Evolutionary conservation across 2,329 filamentous ascomycete genomes (phyloP), one percentile per base, ranked within the genome.

Genomic region (Colletotrichum sansevieriae): DNA sequence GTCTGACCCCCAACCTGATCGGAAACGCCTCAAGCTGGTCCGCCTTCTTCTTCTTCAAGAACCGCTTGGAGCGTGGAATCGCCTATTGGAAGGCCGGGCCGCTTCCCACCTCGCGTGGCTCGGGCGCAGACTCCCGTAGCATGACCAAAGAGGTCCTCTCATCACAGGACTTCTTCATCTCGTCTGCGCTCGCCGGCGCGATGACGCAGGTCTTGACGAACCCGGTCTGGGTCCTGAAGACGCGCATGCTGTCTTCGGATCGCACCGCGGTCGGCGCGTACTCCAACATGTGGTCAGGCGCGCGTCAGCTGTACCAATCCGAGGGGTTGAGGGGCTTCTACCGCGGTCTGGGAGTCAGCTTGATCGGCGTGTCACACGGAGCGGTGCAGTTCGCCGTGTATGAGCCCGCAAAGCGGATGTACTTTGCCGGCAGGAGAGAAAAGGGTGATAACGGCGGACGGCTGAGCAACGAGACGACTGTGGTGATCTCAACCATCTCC

Each of bases 201-300:
- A 79, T 93, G 46, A 97, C 94, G 2, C 92, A 95, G 49, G 82
- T 93, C 35, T 85, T 95, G 72, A 98, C 96, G 35, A 98, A 98
- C 78, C 96, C 96, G 2, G 91, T 99, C 74, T 99, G 96, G 96
- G 96, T 99, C 3, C 90, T 99, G 78, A 98, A 98, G 84, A 98
- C 95, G 9, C 92, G 96, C 71, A 98, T 99, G 94, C 85, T 98
- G 25, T 94, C 94, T 35, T 95, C 93, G 4, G 93, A 96, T 72
- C 88, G 88, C 57, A 84, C 88, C 63, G 86, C 89, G 6, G 87
- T 86, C 2, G 94, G 94, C 13, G 96, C 95, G 1, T 99, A 99
- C 80, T 86, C 88, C 15, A 91, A 88, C 72, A 93, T 98, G 84
- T 82, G 85, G 72, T 86, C 90, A 56, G 96, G 96, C 33, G 87